Evolutionary conservation across 257 asterid species (phyloP), one percentile per base, ranked within the genome.

Genomic region (Solanum rostratum): DNA sequence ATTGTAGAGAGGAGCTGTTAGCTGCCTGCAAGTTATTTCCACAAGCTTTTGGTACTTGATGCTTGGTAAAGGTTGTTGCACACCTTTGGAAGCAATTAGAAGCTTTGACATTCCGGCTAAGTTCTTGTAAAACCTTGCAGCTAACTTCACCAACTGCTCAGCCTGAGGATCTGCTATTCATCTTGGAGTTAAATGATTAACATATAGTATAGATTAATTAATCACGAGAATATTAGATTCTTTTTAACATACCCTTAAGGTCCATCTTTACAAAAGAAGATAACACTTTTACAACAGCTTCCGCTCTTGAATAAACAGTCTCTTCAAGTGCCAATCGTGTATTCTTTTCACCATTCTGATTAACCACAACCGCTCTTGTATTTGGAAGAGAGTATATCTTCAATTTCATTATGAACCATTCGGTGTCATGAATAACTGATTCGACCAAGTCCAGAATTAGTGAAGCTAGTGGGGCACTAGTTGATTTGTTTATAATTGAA

Each of bases 51-150:
- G 94, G 87, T 88, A 92, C 90, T 85, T 88, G 74, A 90, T 85
- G 86, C 95, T 90, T 18, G 95, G 97, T 70, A 92, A 80, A 79
- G 90, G 89, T 90, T 93, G 96, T 87, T 87, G 91, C 92, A 93
- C 89, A 33, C 98, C 95, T 92, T 89, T 92, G 7, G 92, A 84
- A 84, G 93, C 91, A 50, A 92, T 92, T 24, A 86, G 81, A 83
- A 92, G 95, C 92, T 95, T 95, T 1, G 98, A 91, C 78, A 93
- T 86, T 69, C 90, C 88, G 69, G 97, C 96, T 81, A 95, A 87
- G 86, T 90, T 90, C 89, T 93, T 95, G 93, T 91, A 95, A 81
- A 95, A 90, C 84, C 88, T 95, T 45, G 93, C 92, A 80, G 92
- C 90, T 88, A 92, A 16, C 89, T 89, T 93, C 87, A 93, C 84